Conservation (phyloP, 2,329 filamentous ascomycete genomes). For the Xylaria arbuscula region DNA sequence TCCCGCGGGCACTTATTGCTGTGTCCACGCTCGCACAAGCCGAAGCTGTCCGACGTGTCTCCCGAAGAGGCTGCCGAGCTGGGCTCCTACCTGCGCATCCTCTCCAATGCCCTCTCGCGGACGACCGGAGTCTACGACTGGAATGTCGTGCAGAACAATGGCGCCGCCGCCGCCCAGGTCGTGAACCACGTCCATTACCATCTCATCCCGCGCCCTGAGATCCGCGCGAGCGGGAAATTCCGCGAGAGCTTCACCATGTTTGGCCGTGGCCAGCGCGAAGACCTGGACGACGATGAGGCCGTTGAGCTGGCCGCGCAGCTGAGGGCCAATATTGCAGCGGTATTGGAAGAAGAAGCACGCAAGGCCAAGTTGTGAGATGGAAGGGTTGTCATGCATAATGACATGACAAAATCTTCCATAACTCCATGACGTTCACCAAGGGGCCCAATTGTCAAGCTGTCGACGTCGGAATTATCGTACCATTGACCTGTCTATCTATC, state of each 20-base stretch:
- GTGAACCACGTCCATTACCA: constrained; percentile 96
- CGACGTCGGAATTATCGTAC: constrained; percentile 10
- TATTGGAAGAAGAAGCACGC: constrained; percentile 58
- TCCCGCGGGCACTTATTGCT: constrained; percentile 85
- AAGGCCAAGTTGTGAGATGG: constrained; percentile 51
- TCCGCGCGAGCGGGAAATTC: constrained; percentile 62
- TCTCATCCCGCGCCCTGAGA: constrained; percentile 85
- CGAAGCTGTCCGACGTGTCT: constrained; percentile 79
- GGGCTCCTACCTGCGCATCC: constrained; percentile 73
- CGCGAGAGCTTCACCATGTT: constrained; percentile 85
- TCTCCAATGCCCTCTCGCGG: constrained; percentile 76
- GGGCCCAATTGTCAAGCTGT: constrained; percentile 1
- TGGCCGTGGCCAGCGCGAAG: constrained; percentile 76
- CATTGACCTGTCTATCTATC: constrained; percentile 11
- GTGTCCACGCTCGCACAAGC: constrained; percentile 79
- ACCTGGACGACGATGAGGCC: constrained; percentile 81
- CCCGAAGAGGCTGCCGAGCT: constrained; percentile 73
- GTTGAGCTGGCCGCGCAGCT: constrained; percentile 67
- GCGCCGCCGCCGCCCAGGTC: constrained; percentile 87
- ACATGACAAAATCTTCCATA: neutral
- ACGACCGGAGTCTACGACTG: constrained; percentile 82
- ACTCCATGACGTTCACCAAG: neutral
- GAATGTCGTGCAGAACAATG: constrained; percentile 98
- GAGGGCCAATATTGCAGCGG: constrained; percentile 60
- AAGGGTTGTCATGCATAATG: constrained; percentile 7